Evolutionary conservation across 2,329 filamentous ascomycete species (phyloP).

Genomic region (Colletotrichum karsti): DNA sequence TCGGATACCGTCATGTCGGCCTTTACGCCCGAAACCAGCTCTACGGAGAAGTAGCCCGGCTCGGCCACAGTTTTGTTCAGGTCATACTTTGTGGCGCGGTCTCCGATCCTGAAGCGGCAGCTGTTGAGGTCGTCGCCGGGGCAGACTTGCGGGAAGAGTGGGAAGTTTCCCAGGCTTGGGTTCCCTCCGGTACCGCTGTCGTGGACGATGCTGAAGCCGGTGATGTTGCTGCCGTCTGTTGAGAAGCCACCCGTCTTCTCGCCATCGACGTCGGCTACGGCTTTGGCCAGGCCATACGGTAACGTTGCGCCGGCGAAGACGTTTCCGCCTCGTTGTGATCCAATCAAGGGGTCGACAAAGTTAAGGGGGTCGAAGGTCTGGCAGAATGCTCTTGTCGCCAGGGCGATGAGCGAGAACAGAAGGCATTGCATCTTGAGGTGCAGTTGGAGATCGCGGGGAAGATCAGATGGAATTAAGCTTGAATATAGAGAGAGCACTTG

Average conservation of each 20-base stretch:
- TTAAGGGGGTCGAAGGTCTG: conserved; percentile 14
- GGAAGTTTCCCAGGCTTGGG: conserved; percentile 53
- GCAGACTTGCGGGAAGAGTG: conserved; percentile 53
- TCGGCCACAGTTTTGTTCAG: conserved; percentile 52
- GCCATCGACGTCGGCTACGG: conserved; percentile 59
- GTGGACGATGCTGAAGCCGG: conserved; percentile 58
- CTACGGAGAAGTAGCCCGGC: conserved; percentile 68
- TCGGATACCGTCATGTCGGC: conserved; percentile 69
- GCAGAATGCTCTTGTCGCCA: conserved; percentile 36
- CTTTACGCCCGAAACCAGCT: conserved; percentile 58
- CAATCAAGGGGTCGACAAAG: conserved; percentile 57
- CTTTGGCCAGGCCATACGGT: conserved; percentile 65
- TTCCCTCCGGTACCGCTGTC: conserved; percentile 44
- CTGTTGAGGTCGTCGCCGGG: conserved; percentile 59
- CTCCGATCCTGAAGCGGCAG: conserved; percentile 60
- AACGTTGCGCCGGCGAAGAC: conserved; percentile 65
- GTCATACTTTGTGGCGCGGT: conserved; percentile 48
- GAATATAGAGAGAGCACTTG: no score
- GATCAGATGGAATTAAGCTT: neutral
- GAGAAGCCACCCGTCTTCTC: conserved; percentile 55
- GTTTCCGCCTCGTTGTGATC: conserved; percentile 64
- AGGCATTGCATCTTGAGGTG: neutral
- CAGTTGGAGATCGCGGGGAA: neutral
- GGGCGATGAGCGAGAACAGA: neutral
- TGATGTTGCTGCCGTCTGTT: conserved; percentile 55